phyloP scores from a whole-genome alignment of 331 rosid species.

The Ulmus americana region DNA sequence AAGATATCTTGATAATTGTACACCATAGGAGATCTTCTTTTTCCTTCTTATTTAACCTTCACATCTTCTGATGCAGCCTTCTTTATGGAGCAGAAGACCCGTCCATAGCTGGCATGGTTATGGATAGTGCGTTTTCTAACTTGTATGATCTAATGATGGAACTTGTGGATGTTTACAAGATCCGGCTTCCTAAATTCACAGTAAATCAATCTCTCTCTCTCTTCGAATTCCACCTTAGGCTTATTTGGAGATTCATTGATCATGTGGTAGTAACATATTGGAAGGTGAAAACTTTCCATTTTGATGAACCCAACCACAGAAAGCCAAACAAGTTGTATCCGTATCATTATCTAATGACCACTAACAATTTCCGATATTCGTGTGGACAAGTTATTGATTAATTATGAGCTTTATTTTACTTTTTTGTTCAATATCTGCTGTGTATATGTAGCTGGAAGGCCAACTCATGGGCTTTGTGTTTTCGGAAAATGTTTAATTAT shows the following conservation, averaged over 20 bases:
- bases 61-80: conserved; percentile 54
- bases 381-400: not conserved
- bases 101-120: conserved; percentile 95
- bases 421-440: not conserved
- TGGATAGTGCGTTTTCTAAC: conserved; percentile 97
- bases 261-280: too few relatives aligned
- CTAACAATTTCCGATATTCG: not conserved
- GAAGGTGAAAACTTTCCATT: too few relatives aligned
- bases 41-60: conserved; percentile 9
- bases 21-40: not conserved
- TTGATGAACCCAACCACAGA: too few relatives aligned
- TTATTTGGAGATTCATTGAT: not conserved
- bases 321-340: too few relatives aligned
- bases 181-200: conserved; percentile 96
- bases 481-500: conserved; percentile 4
- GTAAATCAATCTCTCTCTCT: conserved; percentile 36
- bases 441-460: not conserved
- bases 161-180: conserved; percentile 92
- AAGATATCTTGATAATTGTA: conserved; percentile 5
- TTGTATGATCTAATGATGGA: conserved; percentile 95
- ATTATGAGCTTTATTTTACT: not conserved
- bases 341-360: not conserved
- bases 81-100: conserved; percentile 99
- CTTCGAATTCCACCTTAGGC: not conserved
- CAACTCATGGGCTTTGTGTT: not conserved